Conservation (phyloP, 805 yeast species). For the Candida morakotiae region DNA sequence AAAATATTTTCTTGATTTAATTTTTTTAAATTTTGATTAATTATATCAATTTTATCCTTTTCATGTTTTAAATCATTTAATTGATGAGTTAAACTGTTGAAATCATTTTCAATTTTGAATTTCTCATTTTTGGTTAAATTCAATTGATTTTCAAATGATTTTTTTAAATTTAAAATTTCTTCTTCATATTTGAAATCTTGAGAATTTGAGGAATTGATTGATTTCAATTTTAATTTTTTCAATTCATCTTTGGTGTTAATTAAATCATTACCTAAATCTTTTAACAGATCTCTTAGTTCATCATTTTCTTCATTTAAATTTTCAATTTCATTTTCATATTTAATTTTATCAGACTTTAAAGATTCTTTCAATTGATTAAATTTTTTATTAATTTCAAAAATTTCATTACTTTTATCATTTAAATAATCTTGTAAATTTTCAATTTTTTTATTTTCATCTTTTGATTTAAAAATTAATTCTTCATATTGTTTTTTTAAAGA, state of each 20-base stretch:
- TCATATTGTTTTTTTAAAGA: constrained; percentile 63
- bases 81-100: constrained; percentile 43
- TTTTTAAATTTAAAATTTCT: constrained; percentile 39
- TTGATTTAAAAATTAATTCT: constrained; percentile 61
- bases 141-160: constrained; percentile 18
- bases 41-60: constrained; percentile 50
- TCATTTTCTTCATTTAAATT: constrained; percentile 58
- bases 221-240: constrained; percentile 49
- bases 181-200: no score
- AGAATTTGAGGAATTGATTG: no score
- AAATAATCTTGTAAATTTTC: constrained; percentile 79
- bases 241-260: no score
- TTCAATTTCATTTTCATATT: constrained; percentile 49
- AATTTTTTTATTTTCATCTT: constrained; percentile 57
- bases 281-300: constrained; percentile 53
- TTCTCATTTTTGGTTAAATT: no score
- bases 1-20: constrained; percentile 64
- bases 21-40: constrained; percentile 51
- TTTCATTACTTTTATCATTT: constrained; percentile 76
- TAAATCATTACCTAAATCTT: no score
- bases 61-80: constrained; percentile 48
- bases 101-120: no score
- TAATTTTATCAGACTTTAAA: constrained; percentile 48
- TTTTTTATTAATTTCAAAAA: constrained; percentile 65
- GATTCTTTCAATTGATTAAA: constrained; percentile 65